A percentile compares a stretch with the other conserved stretches of the same genome.
Evolutionary conservation across 768 basidiomycete species (phyloP).

Genomic region (Rhodotorula sphaerocarpa): DNA sequence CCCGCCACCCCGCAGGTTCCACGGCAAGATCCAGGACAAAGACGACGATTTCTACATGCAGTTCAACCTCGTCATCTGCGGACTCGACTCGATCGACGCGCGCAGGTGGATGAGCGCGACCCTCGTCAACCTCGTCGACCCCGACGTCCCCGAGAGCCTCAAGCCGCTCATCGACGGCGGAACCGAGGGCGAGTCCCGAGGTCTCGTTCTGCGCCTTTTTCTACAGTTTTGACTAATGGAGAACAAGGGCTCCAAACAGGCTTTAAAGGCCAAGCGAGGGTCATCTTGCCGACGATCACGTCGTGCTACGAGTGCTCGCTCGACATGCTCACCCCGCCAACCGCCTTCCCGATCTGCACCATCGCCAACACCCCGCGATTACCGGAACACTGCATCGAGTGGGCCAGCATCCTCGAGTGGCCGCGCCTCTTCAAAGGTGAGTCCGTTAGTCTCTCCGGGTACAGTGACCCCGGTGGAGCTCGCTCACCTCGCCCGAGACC

Average conservation of each 20-base stretch:
- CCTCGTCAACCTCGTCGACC: conserved; percentile 85
- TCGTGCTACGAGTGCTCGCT: conserved; percentile 98
- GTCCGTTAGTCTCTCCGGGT: conserved; percentile 31
- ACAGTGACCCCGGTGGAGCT: too few relatives aligned
- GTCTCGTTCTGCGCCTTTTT: not conserved
- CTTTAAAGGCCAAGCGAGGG: conserved; percentile 96
- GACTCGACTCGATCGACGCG: conserved; percentile 93
- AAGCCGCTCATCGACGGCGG: conserved; percentile 98
- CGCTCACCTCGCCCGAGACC: too few relatives aligned
- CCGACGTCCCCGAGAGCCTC: conserved; percentile 81
- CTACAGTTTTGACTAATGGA: not conserved
- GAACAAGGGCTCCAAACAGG: conserved; percentile 55
- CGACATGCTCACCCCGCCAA: conserved; percentile 96
- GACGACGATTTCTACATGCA: conserved; percentile 88
- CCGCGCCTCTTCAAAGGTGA: conserved; percentile 81
- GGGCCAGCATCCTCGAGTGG: conserved; percentile 99
- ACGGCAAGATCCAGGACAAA: conserved; percentile 97
- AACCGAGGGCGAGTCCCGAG: conserved; percentile 80
- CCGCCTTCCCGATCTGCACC: conserved; percentile 94
- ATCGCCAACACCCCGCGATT: conserved; percentile 97
- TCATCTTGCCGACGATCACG: conserved; percentile 87
- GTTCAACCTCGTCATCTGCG: conserved; percentile 94
- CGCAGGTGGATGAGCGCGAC: conserved; percentile 98
- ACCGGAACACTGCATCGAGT: conserved; percentile 98
- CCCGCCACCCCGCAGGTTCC: conserved; percentile 55